Evolutionary conservation across 2,329 filamentous ascomycete genomes (phyloP), one percentile per base, ranked within the genome.

Genomic region (Fusarium drepaniforme): DNA sequence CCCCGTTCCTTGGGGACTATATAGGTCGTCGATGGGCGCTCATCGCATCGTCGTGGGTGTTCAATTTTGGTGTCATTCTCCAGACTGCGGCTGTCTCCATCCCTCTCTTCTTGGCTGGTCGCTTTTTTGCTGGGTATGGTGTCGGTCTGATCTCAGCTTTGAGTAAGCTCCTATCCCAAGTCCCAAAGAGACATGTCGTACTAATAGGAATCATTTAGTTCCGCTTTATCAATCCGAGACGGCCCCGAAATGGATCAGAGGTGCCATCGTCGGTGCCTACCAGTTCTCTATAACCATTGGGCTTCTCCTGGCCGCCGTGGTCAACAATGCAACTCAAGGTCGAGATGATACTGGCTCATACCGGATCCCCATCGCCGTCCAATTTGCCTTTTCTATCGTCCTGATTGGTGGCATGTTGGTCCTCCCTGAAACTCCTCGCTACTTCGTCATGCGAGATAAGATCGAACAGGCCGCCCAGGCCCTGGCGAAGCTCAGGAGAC

Each of bases 401-500:
- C 86, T 94, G 16, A 87, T 91, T 64, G 61, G 75, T 49, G 93
- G 93, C 64, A 89, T 94, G 85, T 73, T 92, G 33, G 73, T 93
- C 62, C 87, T 95, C 2, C 93, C 93, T 8, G 93, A 95, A 80
- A 93, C 92, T 0, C 93, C 93, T 2, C 89, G 93, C 23, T 95
- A 86, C 81, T 84, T 93, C 21, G 90, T 94, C 83, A 93, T 90
- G 82, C 84, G 84, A 63, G 88, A 87, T 67, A 71, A 71, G 15
- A 30, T 49, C 11, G 76, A 78, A 5, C 69, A 75, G 44, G 78
- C 78, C 6, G 63, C 63, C 23, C 61, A 63, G 8, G 82, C 91
- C 5, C 86, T 94, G 3, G 84, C 86, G 59, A 85, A 83, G 59
- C 86, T 94, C 13, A 90, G 93, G 65, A 87, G 92, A 23, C 86